These are phyloP conservation scores for Calocybe gangraenosa DNA, from an alignment of 768 basidiomycete genomes.

Conservation along the genomic window DNA sequence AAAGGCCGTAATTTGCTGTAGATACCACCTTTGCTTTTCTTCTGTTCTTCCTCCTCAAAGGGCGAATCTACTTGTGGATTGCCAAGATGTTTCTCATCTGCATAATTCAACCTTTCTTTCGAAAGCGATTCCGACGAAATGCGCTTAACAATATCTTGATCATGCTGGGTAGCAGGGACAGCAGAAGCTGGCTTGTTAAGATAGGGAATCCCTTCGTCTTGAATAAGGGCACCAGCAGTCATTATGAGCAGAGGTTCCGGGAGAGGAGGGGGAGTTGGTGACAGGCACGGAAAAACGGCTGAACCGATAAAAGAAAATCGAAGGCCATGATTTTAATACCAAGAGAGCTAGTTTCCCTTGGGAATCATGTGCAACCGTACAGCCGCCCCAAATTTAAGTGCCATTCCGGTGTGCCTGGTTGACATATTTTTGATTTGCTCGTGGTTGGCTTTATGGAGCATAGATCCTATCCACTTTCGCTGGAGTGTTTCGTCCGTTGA, in stretches of 20 bases:
- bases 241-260: slow-evolving; percentile 1
- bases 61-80: slow-evolving; percentile 4
- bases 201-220: slow-evolving; percentile 10
- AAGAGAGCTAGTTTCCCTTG: too few relatives aligned
- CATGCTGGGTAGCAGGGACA: slow-evolving; percentile 8
- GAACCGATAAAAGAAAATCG: not conserved
- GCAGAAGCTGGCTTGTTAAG: slow-evolving; percentile 7
- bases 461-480: too few relatives aligned
- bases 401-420: too few relatives aligned
- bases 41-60: slow-evolving; percentile 9
- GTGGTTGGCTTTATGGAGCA: too few relatives aligned
- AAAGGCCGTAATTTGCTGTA: slow-evolving; percentile 32
- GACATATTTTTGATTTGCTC: too few relatives aligned
- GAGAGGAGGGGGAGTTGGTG: not conserved
- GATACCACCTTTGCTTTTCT: not conserved
- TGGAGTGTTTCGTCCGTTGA: too few relatives aligned
- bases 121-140: slow-evolving; percentile 18
- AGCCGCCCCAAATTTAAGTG: too few relatives aligned
- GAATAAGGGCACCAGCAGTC: slow-evolving; percentile 11
- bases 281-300: not conserved
- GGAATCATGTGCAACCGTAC: too few relatives aligned
- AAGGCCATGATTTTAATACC: not conserved
- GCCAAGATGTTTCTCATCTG: slow-evolving; percentile 6
- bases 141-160: slow-evolving; percentile 16
- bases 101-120: slow-evolving; percentile 18